A percentile compares a stretch with the other conserved stretches of the same genome.
Conservation (phyloP, 495 filamentous ascomycete species). For the Penicillium parvum region DNA sequence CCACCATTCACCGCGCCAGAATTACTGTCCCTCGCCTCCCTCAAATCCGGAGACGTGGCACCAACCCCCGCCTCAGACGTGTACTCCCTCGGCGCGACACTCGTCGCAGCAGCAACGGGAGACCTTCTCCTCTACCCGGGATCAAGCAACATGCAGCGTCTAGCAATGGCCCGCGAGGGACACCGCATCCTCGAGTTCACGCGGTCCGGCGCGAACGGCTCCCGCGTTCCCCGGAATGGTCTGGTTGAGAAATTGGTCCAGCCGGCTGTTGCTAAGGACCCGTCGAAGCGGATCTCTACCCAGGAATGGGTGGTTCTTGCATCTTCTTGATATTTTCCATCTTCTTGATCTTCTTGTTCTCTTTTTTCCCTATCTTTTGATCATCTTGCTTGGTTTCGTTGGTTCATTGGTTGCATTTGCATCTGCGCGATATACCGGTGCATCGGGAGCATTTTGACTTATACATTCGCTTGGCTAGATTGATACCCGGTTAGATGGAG, state of each 20-base stretch:
- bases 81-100: conserved; percentile 54
- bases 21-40: conserved; percentile 38
- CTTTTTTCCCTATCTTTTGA: background rate
- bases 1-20: conserved; percentile 57
- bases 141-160: conserved; percentile 37
- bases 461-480: conserved; percentile 9
- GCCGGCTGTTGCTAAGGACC: conserved; percentile 42
- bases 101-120: conserved; percentile 53
- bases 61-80: conserved; percentile 24
- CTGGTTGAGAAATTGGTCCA: conserved; percentile 41
- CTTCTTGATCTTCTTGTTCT: background rate
- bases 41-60: conserved; percentile 20
- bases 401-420: background rate
- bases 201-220: conserved; percentile 34
- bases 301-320: conserved; percentile 31
- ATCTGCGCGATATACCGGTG: conserved; percentile 2
- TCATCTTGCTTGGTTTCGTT: background rate
- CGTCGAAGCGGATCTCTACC: conserved; percentile 30
- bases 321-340: conserved; percentile 9
- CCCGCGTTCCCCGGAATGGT: conserved; percentile 39
- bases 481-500: conserved; percentile 16
- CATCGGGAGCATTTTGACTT: conserved; percentile 12
- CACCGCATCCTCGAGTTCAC: conserved; percentile 45
- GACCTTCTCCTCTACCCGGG: conserved; percentile 48
- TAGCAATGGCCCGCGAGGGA: conserved; percentile 47